Percentiles rank a stretch among this genome's conserved stretches.
Conservation (phyloP, 768 basidiomycete genomes). For the Xerocomus brunneocitrinus region DNA sequence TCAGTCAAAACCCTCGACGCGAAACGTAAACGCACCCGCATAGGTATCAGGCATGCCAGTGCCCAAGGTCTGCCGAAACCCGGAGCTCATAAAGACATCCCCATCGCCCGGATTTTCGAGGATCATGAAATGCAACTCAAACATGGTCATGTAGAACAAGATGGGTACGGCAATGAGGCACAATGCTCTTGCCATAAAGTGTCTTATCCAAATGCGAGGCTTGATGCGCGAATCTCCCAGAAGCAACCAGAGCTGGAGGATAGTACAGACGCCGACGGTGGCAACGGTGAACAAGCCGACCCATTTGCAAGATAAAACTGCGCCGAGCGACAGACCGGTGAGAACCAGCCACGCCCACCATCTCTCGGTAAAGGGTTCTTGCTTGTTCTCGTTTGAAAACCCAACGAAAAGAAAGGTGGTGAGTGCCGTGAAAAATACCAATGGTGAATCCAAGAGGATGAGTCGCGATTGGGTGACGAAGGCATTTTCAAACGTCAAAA, state of each 20-base stretch:
- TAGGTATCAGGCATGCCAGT: conserved; percentile 90
- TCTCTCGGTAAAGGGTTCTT: conserved; percentile 70
- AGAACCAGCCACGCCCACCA: conserved; percentile 96
- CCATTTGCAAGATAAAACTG: conserved; percentile 95
- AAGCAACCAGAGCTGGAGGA: conserved; percentile 83
- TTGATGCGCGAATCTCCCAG: conserved; percentile 83
- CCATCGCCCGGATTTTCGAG: conserved; percentile 91
- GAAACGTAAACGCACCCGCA: conserved; percentile 58
- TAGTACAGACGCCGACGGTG: conserved; percentile 80
- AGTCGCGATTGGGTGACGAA: conserved; percentile 93
- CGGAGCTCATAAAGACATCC: conserved; percentile 98
- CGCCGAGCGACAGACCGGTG: conserved; percentile 86
- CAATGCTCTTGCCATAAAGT: conserved; percentile 85
- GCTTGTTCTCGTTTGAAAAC: conserved; percentile 88
- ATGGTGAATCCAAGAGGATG: conserved; percentile 96
- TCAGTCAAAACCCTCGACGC: conserved; percentile 1
- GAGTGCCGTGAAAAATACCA: conserved; percentile 96
- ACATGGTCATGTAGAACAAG: conserved; percentile 94
- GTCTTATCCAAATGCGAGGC: conserved; percentile 68
- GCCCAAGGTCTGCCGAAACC: conserved; percentile 93
- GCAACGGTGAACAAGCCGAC: conserved; percentile 98
- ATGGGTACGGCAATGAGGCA: conserved; percentile 85
- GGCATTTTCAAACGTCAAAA: conserved; percentile 96
- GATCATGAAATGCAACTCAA: conserved; percentile 90
- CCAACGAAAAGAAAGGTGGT: conserved; percentile 82